Conservation (phyloP, 164 flowering plant species). For the Umbilicus rupestris region DNA sequence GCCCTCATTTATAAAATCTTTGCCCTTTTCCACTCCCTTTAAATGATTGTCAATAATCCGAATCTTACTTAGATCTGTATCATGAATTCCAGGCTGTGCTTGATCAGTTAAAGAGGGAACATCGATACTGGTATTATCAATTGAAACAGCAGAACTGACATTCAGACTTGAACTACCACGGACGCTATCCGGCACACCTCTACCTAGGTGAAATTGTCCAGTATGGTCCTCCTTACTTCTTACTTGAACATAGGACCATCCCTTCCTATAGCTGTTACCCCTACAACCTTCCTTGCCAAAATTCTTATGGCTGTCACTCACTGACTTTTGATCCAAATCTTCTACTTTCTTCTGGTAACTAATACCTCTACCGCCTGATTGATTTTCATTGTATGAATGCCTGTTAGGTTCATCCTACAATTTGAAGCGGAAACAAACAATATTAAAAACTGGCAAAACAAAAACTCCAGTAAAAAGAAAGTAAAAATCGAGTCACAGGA, state of each 20-base stretch:
- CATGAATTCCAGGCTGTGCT: neutral
- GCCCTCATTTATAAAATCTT: neutral
- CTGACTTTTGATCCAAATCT: neutral
- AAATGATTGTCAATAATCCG: neutral
- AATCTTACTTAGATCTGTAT: neutral
- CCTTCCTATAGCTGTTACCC: neutral
- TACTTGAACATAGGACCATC: neutral
- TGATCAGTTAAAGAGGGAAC: neutral
- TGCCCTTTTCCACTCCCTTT: neutral
- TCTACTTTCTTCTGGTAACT: neutral
- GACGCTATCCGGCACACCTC: neutral
- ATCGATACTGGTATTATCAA: neutral
- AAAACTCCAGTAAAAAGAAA: neutral
- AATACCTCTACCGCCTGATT: constrained; percentile 3
- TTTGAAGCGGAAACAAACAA: neutral
- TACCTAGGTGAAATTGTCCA: neutral
- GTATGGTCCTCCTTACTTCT: neutral
- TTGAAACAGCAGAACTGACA: neutral
- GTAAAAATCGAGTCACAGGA: neutral
- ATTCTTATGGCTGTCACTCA: neutral
- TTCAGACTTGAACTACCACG: neutral
- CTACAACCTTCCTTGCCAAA: neutral
- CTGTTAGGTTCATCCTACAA: neutral
- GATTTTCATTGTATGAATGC: neutral
- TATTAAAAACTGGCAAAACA: neutral